phyloP scores from a whole-genome alignment of 1,284 basidiomycete genomes.

The Dichomitus squalens region DNA sequence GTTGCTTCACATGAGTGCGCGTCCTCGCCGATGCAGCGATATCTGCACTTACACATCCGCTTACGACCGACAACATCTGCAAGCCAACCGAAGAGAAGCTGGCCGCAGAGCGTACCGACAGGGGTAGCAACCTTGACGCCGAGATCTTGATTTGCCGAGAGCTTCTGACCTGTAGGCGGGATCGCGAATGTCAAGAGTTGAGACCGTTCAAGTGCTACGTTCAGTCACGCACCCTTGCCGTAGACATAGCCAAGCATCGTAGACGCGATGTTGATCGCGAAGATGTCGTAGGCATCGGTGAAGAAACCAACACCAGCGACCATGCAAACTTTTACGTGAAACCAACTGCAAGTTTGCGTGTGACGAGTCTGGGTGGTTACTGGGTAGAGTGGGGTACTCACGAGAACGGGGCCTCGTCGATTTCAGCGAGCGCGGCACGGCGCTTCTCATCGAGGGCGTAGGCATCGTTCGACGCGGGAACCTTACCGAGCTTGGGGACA shows the following conservation, averaged over 20 bases:
- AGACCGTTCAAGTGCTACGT: too few species aligned
- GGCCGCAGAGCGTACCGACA: conserved; percentile 63
- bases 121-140: conserved; percentile 81
- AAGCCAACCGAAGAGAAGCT: conserved; percentile 58
- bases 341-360: conserved; percentile 30
- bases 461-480: neutral
- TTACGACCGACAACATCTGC: conserved; percentile 60
- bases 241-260: conserved; percentile 81
- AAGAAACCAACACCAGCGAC: conserved; percentile 85
- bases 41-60: conserved; percentile 41
- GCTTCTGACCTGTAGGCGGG: conserved; percentile 29
- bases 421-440: conserved; percentile 54
- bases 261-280: conserved; percentile 77
- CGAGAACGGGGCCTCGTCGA: conserved; percentile 57
- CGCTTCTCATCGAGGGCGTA: conserved; percentile 33
- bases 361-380: neutral
- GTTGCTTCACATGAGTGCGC: conserved; percentile 24
- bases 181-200: too few species aligned
- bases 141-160: conserved; percentile 65
- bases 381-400: conserved; percentile 23
- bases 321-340: conserved; percentile 70
- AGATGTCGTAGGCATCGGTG: conserved; percentile 80
- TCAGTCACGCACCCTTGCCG: conserved; percentile 35
- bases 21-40: neutral
- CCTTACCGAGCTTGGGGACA: conserved; percentile 14